A percentile compares a stretch with the other conserved stretches of the same genome.
Conservation (phyloP, 192 early-diverging fungal species). For the Coemansia sp. region DNA sequence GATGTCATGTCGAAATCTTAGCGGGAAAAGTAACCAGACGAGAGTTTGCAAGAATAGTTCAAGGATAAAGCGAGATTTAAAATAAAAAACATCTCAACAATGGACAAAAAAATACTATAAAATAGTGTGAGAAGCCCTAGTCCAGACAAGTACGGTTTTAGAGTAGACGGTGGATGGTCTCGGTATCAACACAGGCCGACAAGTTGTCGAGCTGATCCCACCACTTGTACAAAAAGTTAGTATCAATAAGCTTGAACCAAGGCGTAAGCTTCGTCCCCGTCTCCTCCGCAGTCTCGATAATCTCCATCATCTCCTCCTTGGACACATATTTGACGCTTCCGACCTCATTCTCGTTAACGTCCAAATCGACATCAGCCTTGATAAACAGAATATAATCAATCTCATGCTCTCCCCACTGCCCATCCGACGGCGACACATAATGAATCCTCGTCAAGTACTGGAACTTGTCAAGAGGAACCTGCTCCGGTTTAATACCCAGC, state of each 20-base stretch:
- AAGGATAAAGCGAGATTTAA: no score
- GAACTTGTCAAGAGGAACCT: constrained; percentile 84
- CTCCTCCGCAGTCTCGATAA: constrained; percentile 65
- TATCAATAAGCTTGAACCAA: constrained; percentile 95
- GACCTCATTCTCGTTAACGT: constrained; percentile 92
- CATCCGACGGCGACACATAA: constrained; percentile 94
- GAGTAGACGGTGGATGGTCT: constrained; percentile 70
- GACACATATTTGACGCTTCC: constrained; percentile 80
- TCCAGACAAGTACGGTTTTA: neutral
- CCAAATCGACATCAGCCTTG: constrained; percentile 72
- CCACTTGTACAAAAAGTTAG: constrained; percentile 95
- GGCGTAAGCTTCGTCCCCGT: constrained; percentile 79
- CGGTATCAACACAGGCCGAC: constrained; percentile 60
- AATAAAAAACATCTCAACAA: neutral
- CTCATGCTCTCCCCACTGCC: constrained; percentile 99
- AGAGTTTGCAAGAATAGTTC: no score
- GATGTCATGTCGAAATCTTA: no score
- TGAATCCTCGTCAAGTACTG: constrained; percentile 94
- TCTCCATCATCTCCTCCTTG: constrained; percentile 75
- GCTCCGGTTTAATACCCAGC: constrained; percentile 79
- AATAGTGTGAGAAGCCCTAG: neutral
- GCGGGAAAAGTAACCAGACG: no score
- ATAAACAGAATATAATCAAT: constrained; percentile 96
- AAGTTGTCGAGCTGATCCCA: constrained; percentile 86
- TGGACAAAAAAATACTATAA: neutral